A percentile compares a stretch with the other conserved stretches of the same genome.
These are phyloP conservation scores for Microbotryum lychnidis-dioicae DNA, from an alignment of 1,284 basidiomycete genomes.

Conservation along the genomic window DNA sequence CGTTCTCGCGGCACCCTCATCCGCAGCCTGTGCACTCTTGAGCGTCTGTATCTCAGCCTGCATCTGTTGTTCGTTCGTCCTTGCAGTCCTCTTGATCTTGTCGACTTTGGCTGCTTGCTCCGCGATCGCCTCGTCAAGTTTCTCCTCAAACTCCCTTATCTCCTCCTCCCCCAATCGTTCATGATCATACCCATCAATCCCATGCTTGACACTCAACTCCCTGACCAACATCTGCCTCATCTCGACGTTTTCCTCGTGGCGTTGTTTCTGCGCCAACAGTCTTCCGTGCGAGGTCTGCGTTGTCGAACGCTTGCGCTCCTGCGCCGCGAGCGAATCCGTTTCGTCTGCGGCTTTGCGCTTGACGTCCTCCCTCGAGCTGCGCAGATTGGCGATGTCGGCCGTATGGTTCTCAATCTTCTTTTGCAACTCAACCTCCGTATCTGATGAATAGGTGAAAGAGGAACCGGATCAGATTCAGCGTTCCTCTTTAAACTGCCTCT, in stretches of 20 bases:
- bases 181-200: constrained; percentile 64
- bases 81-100: constrained; percentile 27
- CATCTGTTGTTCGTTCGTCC: constrained; percentile 28
- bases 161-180: constrained; percentile 54
- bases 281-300: constrained; percentile 55
- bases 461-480: too few relatives aligned
- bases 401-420: constrained; percentile 64
- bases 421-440: constrained; percentile 66
- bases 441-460: constrained; percentile 43
- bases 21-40: constrained; percentile 30
- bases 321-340: constrained; percentile 54
- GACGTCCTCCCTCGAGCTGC: constrained; percentile 48
- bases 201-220: constrained; percentile 58
- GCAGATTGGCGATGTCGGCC: constrained; percentile 52
- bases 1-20: constrained; percentile 26
- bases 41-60: constrained; percentile 34
- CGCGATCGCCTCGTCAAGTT: constrained; percentile 47
- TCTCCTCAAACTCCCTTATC: constrained; percentile 59
- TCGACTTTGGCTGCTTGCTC: constrained; percentile 27
- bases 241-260: constrained; percentile 61
- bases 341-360: constrained; percentile 51
- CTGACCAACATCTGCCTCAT: constrained; percentile 68
- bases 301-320: constrained; percentile 52
- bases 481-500: too few relatives aligned
- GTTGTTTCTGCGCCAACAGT: constrained; percentile 53